These are phyloP conservation scores for Colletotrichum sp. DNA, from an alignment of 2,329 filamentous ascomycete genomes.

Conservation along the genomic window DNA sequence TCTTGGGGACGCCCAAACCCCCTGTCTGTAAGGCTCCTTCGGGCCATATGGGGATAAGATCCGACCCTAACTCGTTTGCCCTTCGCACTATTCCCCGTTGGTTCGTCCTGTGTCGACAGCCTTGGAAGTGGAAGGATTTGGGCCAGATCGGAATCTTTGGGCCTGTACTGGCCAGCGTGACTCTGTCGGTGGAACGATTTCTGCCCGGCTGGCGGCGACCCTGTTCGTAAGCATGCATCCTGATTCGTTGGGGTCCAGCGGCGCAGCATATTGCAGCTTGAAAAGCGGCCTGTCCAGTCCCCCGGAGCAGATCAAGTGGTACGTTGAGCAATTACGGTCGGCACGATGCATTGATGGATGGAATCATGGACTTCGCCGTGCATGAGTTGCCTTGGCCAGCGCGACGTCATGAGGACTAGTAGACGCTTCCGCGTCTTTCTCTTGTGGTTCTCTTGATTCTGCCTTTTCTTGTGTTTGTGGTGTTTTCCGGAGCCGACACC, in stretches of 20 bases:
- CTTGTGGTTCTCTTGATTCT: not conserved
- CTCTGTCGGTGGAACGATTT: slow-evolving; percentile 10
- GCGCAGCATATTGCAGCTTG: not conserved
- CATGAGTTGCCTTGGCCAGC: not conserved
- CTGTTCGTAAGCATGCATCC: not conserved
- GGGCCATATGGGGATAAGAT: not conserved
- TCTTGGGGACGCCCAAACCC: not conserved
- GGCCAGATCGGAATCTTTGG: not conserved
- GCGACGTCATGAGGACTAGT: not conserved
- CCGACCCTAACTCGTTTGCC: not conserved
- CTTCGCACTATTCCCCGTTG: not conserved
- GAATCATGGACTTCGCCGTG: slow-evolving; percentile 4
- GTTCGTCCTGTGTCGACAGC: not conserved
- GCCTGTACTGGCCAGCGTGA: not conserved
- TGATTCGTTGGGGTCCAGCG: not conserved
- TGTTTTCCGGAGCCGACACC: not conserved
- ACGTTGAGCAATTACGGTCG: not conserved
- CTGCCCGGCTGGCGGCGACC: not conserved
- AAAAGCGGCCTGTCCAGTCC: not conserved
- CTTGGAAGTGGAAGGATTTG: not conserved
- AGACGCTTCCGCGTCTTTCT: not conserved
- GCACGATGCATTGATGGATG: not conserved
- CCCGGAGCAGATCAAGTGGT: not conserved
- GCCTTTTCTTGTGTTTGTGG: not conserved
- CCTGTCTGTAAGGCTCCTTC: slow-evolving; percentile 6